A percentile compares a stretch with the other conserved stretches of the same genome.
These are phyloP conservation scores for Catharanthus roseus DNA, from an alignment of 257 asterid genomes.

Conservation along the genomic window DNA sequence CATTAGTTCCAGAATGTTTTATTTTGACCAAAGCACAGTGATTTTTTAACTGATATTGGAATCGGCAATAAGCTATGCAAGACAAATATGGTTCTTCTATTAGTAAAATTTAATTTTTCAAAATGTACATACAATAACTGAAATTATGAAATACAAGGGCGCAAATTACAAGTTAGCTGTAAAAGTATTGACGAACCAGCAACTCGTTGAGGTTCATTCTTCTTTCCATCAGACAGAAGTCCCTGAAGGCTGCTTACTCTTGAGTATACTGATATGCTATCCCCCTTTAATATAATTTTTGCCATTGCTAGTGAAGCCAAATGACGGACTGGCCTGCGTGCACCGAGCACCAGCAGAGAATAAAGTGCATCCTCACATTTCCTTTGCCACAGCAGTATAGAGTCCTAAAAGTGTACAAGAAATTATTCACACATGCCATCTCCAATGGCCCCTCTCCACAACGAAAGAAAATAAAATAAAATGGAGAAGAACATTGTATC, in stretches of 20 bases:
- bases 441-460: neutral
- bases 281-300: constrained; percentile 79
- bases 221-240: constrained; percentile 88
- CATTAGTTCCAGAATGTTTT: neutral
- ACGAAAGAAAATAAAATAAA: neutral
- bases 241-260: constrained; percentile 99
- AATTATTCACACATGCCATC: neutral
- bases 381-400: constrained; percentile 74
- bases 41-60: neutral
- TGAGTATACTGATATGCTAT: constrained; percentile 82
- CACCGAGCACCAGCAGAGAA: constrained; percentile 86
- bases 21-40: neutral
- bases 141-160: neutral
- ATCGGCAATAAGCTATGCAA: neutral
- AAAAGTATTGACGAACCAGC: constrained; percentile 55
- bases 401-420: constrained; percentile 46
- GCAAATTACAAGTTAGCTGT: neutral
- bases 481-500: neutral
- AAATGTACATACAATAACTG: neutral
- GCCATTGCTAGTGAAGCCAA: constrained; percentile 94
- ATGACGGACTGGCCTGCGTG: constrained; percentile 94
- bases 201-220: constrained; percentile 70
- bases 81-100: neutral
- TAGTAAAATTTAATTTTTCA: neutral
- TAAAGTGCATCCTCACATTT: constrained; percentile 92